Conservation (phyloP, 2,329 filamentous ascomycete species). For the Aureobasidium sp. region DNA sequence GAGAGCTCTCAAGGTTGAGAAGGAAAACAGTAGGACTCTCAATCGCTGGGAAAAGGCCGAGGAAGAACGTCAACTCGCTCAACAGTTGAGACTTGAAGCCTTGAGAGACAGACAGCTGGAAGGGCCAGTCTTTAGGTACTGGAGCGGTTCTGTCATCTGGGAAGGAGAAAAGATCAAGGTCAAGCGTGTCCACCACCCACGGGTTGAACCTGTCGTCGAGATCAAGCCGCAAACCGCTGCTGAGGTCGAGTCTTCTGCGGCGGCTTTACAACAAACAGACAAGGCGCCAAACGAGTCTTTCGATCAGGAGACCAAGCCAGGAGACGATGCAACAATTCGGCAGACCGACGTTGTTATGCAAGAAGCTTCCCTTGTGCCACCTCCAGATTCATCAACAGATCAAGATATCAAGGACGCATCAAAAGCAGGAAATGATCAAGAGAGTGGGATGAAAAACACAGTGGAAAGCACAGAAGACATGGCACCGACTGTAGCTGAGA, state of each 20-base stretch:
- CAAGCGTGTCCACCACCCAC: slow-evolving; percentile 32
- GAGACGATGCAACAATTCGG: not conserved
- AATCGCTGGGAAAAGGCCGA: slow-evolving; percentile 94
- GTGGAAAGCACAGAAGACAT: not conserved
- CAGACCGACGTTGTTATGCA: too few relatives aligned
- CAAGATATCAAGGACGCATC: not conserved
- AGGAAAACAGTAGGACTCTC: slow-evolving; percentile 79
- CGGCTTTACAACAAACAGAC: not conserved
- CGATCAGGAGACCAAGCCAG: not conserved
- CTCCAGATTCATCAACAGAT: not conserved
- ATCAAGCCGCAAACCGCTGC: slow-evolving; percentile 13
- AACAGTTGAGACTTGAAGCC: slow-evolving; percentile 75
- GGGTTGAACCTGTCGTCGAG: slow-evolving; percentile 22
- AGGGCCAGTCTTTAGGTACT: slow-evolving; percentile 83
- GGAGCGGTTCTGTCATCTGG: slow-evolving; percentile 86
- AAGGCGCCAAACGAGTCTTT: not conserved
- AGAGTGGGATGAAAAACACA: not conserved
- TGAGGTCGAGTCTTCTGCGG: not conserved
- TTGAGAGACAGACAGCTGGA: slow-evolving; percentile 79
- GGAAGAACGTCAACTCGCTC: slow-evolving; percentile 76
- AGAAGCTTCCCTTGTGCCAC: too few relatives aligned
- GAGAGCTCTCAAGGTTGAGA: slow-evolving; percentile 77
- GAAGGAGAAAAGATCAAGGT: slow-evolving; percentile 66
- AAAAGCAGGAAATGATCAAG: not conserved
- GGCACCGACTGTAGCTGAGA: not conserved